Percentiles rank a stretch among this genome's conserved stretches.
Conservation (phyloP, 202 grass and related monocot genomes). For the Tripidium arundinaceum region DNA sequence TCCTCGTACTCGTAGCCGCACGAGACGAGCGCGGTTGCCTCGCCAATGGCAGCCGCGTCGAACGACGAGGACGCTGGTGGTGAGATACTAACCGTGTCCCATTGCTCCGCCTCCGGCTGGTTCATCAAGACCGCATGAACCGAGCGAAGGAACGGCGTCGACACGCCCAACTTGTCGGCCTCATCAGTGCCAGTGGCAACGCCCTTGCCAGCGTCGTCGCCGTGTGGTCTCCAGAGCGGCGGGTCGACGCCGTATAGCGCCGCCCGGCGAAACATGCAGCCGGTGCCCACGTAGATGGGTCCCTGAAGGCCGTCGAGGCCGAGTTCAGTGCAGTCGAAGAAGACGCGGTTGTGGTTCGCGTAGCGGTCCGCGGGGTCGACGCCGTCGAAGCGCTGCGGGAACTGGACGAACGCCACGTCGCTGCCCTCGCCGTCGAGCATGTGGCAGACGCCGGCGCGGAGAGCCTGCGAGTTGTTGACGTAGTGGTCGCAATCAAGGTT, state of each 20-base stretch:
- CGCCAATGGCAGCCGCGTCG: conserved; percentile 12
- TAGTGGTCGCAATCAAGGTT: conserved; percentile 50
- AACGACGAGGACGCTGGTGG: not conserved
- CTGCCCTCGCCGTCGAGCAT: not conserved
- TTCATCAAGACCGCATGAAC: conserved; percentile 29
- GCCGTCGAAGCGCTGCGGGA: conserved; percentile 74
- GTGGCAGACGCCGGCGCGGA: conserved; percentile 23
- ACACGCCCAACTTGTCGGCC: conserved; percentile 42
- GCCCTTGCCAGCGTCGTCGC: not conserved
- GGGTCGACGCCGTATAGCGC: conserved; percentile 35
- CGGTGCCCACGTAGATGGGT: conserved; percentile 48
- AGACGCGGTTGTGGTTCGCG: conserved; percentile 81
- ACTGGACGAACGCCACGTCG: conserved; percentile 59
- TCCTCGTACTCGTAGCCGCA: conserved; percentile 35
- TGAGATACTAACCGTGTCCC: not conserved
- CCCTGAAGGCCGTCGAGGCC: conserved; percentile 50
- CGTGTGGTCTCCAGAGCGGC: conserved; percentile 10
- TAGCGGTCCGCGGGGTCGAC: conserved; percentile 69
- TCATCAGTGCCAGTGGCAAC: conserved; percentile 9
- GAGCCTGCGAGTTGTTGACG: conserved; percentile 33
- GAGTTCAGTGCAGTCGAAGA: conserved; percentile 59
- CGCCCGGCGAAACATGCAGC: conserved; percentile 37
- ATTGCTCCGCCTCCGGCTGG: not conserved
- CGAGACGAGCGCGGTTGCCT: conserved; percentile 41
- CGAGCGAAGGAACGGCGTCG: conserved; percentile 35